Percentiles rank a stretch among this genome's conserved stretches.
phyloP scores from a whole-genome alignment of 345 rosid genomes.

The Triadica sebifera region DNA sequence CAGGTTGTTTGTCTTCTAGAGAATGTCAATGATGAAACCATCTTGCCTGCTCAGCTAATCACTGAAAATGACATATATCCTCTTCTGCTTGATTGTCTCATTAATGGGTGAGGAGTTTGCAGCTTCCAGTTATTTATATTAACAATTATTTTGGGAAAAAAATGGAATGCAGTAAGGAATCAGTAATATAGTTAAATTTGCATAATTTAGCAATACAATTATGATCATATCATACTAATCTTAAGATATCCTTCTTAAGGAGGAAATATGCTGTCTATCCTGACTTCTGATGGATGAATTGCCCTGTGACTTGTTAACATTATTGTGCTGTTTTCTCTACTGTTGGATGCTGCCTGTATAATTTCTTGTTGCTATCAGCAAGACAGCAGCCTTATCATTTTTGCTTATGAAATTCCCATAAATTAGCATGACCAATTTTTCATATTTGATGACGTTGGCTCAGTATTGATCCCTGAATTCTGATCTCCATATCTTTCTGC shows the following conservation, averaged over 20 bases:
- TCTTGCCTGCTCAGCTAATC: constrained; percentile 50
- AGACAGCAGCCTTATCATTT: background rate
- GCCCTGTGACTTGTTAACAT: background rate
- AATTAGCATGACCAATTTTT: background rate
- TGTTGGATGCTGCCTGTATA: background rate
- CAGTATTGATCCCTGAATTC: background rate
- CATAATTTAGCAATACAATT: no score
- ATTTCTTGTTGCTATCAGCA: background rate
- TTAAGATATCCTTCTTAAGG: background rate
- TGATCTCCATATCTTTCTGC: background rate
- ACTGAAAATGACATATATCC: constrained; percentile 59
- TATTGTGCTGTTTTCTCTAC: background rate
- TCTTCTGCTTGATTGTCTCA: constrained; percentile 65
- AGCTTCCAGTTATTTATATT: background rate
- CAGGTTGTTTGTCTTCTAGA: constrained; percentile 71
- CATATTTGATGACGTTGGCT: background rate
- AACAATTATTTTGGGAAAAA: background rate
- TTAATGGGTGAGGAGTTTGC: constrained; percentile 49
- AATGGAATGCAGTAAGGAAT: background rate
- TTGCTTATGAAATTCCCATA: no score
- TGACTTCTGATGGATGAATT: background rate
- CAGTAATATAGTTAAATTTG: background rate
- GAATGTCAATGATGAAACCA: constrained; percentile 37
- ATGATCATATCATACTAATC: background rate
- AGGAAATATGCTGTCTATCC: background rate